Evolutionary conservation across 1,284 basidiomycete species (phyloP).

Genomic region (Ganoderma sinense): DNA sequence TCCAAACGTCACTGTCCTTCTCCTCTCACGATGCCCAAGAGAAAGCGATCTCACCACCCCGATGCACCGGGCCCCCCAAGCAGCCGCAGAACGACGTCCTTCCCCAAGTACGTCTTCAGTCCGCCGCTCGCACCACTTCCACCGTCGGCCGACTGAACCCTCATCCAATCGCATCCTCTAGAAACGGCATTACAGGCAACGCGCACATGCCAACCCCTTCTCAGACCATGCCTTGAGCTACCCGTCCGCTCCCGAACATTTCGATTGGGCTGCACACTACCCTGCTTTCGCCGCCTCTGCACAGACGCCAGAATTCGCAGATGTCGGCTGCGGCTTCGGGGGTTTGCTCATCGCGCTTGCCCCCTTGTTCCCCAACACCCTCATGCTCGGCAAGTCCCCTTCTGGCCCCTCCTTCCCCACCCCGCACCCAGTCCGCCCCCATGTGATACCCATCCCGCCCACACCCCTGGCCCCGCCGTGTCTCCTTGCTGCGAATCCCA

Average conservation of each 20-base stretch:
- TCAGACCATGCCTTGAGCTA: conserved; percentile 95
- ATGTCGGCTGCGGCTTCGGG: conserved; percentile 98
- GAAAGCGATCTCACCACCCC: conserved; percentile 46
- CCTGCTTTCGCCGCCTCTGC: conserved; percentile 69
- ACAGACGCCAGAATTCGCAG: conserved; percentile 90
- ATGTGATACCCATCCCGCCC: conserved; percentile 3
- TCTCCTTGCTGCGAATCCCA: conserved; percentile 13
- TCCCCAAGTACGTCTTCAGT: conserved; percentile 40
- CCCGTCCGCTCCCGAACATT: conserved; percentile 78
- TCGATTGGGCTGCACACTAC: conserved; percentile 91
- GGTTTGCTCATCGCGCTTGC: conserved; percentile 92
- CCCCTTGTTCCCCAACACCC: conserved; percentile 89
- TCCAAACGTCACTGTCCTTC: conserved; percentile 2
- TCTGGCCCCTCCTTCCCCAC: background rate
- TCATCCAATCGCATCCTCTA: conserved; percentile 41
- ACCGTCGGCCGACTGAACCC: conserved; percentile 7
- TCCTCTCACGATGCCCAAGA: conserved; percentile 51
- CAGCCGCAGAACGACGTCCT: conserved; percentile 37
- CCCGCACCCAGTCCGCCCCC: background rate
- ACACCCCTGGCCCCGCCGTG: background rate
- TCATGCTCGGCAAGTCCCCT: conserved; percentile 87
- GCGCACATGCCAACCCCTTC: conserved; percentile 98
- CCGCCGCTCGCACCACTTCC: conserved; percentile 10
- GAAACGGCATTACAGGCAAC: conserved; percentile 97
- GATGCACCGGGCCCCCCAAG: conserved; percentile 17